These are phyloP conservation scores for Lactarius indigo DNA, from an alignment of 768 basidiomycete species.

Conservation along the genomic window DNA sequence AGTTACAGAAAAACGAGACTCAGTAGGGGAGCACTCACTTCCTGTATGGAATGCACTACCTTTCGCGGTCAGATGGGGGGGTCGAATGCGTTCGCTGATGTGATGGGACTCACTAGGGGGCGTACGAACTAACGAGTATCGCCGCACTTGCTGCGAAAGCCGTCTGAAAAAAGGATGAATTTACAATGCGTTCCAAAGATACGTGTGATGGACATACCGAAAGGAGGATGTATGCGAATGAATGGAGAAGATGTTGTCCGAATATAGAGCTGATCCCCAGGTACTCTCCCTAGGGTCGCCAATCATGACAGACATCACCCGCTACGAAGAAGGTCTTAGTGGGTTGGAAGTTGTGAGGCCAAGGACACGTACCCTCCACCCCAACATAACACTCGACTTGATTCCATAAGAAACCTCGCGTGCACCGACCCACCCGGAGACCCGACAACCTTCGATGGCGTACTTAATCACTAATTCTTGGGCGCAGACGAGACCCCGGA, in stretches of 20 bases:
- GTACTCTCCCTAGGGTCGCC: conserved; percentile 66
- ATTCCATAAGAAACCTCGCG: conserved; percentile 69
- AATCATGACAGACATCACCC: conserved; percentile 62
- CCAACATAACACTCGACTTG: conserved; percentile 69
- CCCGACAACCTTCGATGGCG: conserved; percentile 55
- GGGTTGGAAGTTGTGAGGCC: neutral
- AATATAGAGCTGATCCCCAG: conserved; percentile 52
- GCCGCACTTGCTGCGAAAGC: conserved; percentile 62
- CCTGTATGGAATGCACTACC: conserved; percentile 73
- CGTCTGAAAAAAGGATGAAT: conserved; percentile 38
- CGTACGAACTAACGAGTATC: conserved; percentile 58
- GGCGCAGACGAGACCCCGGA: no score
- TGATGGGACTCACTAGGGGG: conserved; percentile 55
- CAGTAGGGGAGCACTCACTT: conserved; percentile 45
- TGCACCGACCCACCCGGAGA: conserved; percentile 63
- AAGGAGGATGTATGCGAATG: conserved; percentile 58
- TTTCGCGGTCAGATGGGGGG: conserved; percentile 2
- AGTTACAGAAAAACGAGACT: neutral
- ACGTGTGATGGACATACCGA: conserved; percentile 54
- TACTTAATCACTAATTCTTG: neutral
- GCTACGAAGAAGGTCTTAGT: conserved; percentile 37
- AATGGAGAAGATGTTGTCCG: conserved; percentile 59
- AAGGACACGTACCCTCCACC: conserved; percentile 43
- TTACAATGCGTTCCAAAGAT: neutral
- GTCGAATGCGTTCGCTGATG: neutral